A percentile compares a stretch with the other conserved stretches of the same genome.
These are phyloP conservation scores for Sordariomycetes sp. DNA, from an alignment of 2,329 filamentous ascomycete species.

Conservation along the genomic window DNA sequence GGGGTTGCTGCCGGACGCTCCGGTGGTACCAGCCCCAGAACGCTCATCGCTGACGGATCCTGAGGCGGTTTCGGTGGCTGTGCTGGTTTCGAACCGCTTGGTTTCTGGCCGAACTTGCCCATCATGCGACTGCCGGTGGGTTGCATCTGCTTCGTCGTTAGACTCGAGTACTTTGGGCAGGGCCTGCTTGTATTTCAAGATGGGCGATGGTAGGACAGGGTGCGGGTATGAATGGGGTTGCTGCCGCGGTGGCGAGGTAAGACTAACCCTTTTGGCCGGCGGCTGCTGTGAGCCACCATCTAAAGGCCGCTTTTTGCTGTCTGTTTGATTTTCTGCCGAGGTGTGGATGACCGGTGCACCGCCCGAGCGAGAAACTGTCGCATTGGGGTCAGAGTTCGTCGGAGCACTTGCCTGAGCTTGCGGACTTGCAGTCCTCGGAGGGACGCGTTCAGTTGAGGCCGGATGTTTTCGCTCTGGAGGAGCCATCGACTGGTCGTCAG, in stretches of 20 bases:
- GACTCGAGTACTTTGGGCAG: constrained; percentile 2
- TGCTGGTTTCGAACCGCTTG: constrained; percentile 9
- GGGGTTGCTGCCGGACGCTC: constrained; percentile 26
- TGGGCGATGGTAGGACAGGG: too few relatives aligned
- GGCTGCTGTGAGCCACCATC: constrained; percentile 25
- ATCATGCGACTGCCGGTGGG: constrained; percentile 19
- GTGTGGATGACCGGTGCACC: constrained; percentile 28
- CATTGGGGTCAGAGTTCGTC: neutral
- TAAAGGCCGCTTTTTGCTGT: constrained; percentile 32
- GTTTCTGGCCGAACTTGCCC: constrained; percentile 25
- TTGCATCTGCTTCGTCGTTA: constrained; percentile 17
- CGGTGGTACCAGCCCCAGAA: constrained; percentile 37
- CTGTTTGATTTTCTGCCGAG: constrained; percentile 12
- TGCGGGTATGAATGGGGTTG: too few relatives aligned
- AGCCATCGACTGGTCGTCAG: too few relatives aligned
- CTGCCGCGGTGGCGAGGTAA: constrained; percentile 1
- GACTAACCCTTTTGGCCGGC: constrained; percentile 31
- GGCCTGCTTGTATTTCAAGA: neutral
- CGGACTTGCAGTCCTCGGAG: too few relatives aligned
- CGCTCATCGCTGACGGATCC: constrained; percentile 44
- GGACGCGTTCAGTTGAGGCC: too few relatives aligned
- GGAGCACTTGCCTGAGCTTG: neutral
- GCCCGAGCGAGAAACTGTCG: neutral
- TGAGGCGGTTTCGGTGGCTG: constrained; percentile 19
- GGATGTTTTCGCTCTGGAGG: too few relatives aligned